Evolutionary conservation across 306 rosid species (phyloP).

Genomic region (Trifolium fragiferum): DNA sequence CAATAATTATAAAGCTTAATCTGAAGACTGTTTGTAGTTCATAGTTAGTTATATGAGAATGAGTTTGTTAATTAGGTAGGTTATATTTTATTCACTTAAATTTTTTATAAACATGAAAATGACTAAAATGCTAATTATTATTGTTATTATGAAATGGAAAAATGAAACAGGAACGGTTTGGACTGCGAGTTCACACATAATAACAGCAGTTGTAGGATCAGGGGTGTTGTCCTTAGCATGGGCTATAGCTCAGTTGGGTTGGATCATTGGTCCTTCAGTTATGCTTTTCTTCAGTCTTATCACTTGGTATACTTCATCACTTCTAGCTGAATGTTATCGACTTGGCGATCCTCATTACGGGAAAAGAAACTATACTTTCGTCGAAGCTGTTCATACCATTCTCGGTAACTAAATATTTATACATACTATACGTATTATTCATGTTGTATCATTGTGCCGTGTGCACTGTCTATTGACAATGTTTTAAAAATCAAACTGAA

Average conservation of each 20-base stretch:
- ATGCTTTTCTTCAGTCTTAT: conserved; percentile 53
- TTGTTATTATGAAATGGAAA: background rate
- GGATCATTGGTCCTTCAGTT: conserved; percentile 56
- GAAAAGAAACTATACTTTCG: conserved; percentile 56
- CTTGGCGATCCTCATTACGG: conserved; percentile 40
- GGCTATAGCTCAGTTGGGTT: conserved; percentile 68
- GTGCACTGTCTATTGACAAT: background rate
- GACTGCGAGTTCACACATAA: conserved; percentile 66
- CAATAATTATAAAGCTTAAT: no score
- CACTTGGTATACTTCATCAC: conserved; percentile 47
- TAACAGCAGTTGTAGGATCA: conserved; percentile 68
- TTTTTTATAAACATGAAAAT: background rate
- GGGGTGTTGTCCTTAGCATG: conserved; percentile 68
- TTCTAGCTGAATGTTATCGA: conserved; percentile 61
- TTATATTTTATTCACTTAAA: no score
- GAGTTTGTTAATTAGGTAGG: no score
- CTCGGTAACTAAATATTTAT: conserved; percentile 40
- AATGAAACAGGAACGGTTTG: conserved; percentile 52
- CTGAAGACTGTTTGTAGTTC: no score
- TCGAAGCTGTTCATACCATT: conserved; percentile 55
- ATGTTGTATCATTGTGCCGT: no score
- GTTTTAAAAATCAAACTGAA: background rate
- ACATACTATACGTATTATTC: no score
- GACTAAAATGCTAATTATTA: no score
- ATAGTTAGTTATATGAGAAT: no score